Evolutionary conservation across 306 rosid genomes (phyloP), one percentile per base, ranked within the genome.

Genomic region (Chamaecrista fasciculata): DNA sequence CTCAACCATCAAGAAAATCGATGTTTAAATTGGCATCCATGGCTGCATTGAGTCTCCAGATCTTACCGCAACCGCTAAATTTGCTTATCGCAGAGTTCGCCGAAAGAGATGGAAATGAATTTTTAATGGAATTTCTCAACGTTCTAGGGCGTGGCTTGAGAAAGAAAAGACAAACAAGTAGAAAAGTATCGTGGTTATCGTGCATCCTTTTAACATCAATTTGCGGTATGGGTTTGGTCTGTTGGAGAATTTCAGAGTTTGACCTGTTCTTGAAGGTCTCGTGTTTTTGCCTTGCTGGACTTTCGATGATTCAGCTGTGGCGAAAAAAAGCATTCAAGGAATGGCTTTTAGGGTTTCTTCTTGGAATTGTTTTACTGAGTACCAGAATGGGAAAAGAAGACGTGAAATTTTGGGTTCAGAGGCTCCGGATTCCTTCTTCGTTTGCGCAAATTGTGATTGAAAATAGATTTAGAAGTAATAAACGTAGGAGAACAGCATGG

Each of bases 51-150:
- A 79, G 58, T 44, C 79, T 79, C 74, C 76, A 58, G 46, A 72
- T 83, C 81, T 12, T 83, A 9, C 86, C 86, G 0, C 79, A 79
- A 14, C 86, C 86, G 12, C 44, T 83, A 23, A 67, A 72, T 51
- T 76, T 69, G 8, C 58, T 83, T 42, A 44, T 75, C 2, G 79
- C 53, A 10, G 75, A 79, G 43, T 62, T 82, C 24, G 28, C 79
- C 5, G 53, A n/a, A 28, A 40, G 56, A 26, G 50, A 50, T 28
- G 34, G 26, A 9, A 62, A 49, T 21, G 76, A 34, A 18, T 5
- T 57, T 36, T 6, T 33, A 3, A 14, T 28, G 2, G 29, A 74
- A 9, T 11, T 8, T 44, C 47, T 78, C 3, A 47, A 36, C 34
- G 50, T 12, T 21, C 52, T 81, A 2, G 62, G 77, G 11, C 18